Evolutionary conservation across 1,284 basidiomycete genomes (phyloP), one percentile per base, ranked within the genome.

Genomic region (Takashimella koratensis): DNA sequence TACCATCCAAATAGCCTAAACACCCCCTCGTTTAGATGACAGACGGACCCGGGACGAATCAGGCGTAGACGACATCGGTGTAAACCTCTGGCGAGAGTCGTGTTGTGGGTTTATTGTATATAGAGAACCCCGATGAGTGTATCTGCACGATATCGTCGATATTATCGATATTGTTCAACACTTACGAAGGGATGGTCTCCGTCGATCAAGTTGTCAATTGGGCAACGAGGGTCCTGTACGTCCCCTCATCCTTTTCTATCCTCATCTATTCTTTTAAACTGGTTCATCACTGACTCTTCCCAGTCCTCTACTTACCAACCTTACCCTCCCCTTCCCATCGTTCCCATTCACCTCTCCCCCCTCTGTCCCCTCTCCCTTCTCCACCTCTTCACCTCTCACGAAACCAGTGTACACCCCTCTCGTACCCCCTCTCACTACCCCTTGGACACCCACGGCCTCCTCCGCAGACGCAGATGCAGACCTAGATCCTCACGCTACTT

Each of bases 381-480:
- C 8, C 16, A 8, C 30, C 30, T 36, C 8, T 8, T 16, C 30
- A 36, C 30, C 30, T 8, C 8, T 36, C n/a, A 16, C 10, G 16
- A 36, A 36, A 36, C 30, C 30, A 36, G 16, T 8, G 8, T 36
- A 36, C 30, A 36, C 30, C 16, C 30, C 30, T 36, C 30, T 8
- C 8, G 16, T 36, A 5, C 59, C 59, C 2, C 56, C 56, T n/a
- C 50, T 63, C 16, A 45, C 27, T 16, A 63, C 61, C 16, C 43
- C 56, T 48, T 63, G 61, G 59, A 63, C 61, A 5, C 23, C 56
- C 25, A 53, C 30, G 8, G 30, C 10, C 8, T 36, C 30, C 10
- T 8, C 30, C 30, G 16, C n/a, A n/a, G n/a, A n/a, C n/a, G n/a
- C n/a, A n/a, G n/a, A n/a, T n/a, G n/a, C n/a, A n/a, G n/a, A n/a